Conservation (phyloP, 352 stramenopile species). For the Phytopythium vexans region DNA sequence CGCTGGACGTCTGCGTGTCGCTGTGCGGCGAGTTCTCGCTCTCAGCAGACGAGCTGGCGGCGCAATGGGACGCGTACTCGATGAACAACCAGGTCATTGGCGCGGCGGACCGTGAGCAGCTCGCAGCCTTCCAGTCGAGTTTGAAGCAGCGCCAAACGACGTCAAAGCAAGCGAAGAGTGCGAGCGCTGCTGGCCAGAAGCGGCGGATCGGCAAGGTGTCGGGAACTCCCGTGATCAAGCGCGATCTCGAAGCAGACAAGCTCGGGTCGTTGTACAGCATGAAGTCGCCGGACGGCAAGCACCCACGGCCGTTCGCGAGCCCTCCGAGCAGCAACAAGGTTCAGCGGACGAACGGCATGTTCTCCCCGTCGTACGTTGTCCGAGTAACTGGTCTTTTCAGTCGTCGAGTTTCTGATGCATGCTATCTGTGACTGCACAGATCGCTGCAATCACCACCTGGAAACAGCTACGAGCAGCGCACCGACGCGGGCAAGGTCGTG, state of each 20-base stretch:
- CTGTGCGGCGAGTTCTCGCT: constrained; percentile 78
- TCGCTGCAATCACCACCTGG: constrained; percentile 70
- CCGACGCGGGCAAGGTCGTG: constrained; percentile 72
- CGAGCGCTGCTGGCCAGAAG: constrained; percentile 29
- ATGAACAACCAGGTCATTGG: constrained; percentile 81
- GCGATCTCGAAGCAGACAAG: constrained; percentile 34
- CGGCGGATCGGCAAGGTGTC: constrained; percentile 44
- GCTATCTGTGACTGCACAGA: constrained; percentile 9
- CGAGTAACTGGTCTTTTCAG: not conserved
- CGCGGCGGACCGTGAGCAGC: constrained; percentile 47
- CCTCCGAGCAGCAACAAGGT: constrained; percentile 57
- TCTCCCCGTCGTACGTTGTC: constrained; percentile 59
- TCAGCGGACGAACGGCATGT: constrained; percentile 61
- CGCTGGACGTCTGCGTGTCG: constrained; percentile 55
- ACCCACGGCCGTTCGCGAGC: constrained; percentile 57
- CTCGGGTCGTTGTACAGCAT: constrained; percentile 69
- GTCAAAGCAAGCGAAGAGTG: constrained; percentile 32
- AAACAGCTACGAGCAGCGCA: constrained; percentile 71
- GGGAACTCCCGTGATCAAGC: constrained; percentile 64
- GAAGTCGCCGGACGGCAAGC: constrained; percentile 73
- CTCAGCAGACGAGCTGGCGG: constrained; percentile 71
- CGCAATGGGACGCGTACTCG: constrained; percentile 83
- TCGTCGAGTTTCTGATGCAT: not conserved
- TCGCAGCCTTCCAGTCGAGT: constrained; percentile 70
- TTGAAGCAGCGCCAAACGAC: constrained; percentile 50